These are phyloP conservation scores for Gaultheria prostrata DNA, from an alignment of 148 eudicot genomes.

Conservation along the genomic window DNA sequence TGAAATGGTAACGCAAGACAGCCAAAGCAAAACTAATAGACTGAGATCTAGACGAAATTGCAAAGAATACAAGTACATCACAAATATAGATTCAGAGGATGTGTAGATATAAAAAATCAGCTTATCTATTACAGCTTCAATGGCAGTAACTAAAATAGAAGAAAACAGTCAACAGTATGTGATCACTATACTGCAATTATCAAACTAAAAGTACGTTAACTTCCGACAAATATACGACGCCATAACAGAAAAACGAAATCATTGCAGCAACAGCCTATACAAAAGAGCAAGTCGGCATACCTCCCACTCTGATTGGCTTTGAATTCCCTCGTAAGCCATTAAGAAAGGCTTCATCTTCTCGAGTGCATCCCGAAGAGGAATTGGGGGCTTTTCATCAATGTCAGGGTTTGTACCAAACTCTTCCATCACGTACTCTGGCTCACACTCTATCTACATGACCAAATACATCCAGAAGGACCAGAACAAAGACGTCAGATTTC, in stretches of 20 bases:
- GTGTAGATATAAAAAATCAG: background rate
- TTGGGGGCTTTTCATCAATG: conserved; percentile 82
- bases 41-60: background rate
- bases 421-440: conserved; percentile 83
- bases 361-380: conserved; percentile 75
- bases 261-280: background rate
- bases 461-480: conserved; percentile 4
- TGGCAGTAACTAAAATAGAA: background rate
- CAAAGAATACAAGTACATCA: background rate
- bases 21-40: background rate
- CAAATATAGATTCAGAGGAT: conserved; percentile 3
- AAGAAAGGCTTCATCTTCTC: conserved; percentile 92
- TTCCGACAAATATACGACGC: background rate
- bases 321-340: conserved; percentile 73
- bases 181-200: background rate
- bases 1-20: background rate
- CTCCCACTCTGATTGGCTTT: conserved; percentile 90
- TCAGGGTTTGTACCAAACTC: conserved; percentile 81
- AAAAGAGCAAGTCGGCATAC: conserved; percentile 28
- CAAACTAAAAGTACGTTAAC: background rate
- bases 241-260: background rate
- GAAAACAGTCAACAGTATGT: background rate
- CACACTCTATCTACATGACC: conserved; percentile 76
- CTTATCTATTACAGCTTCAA: background rate
- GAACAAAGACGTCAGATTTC: background rate